Base-by-base conservation (phyloP, 106 monocot species). In the Chionographis japonica region DNA sequence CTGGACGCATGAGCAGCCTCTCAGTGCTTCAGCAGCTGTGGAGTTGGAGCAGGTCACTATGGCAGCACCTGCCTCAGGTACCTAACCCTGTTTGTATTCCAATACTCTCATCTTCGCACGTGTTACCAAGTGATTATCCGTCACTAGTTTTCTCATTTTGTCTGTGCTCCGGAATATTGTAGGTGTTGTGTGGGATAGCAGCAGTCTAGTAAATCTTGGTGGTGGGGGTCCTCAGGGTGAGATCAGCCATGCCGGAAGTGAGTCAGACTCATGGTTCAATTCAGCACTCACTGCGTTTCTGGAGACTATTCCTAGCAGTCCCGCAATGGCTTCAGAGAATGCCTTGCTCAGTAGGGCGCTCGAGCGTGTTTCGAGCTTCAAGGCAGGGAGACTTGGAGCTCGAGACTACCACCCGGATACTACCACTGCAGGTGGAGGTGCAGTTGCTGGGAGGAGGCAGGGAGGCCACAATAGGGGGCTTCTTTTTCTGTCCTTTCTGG, bases 281-380 rank as follows among this genome's bases (percentile, higher is more conserved):
- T 83, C 84, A 10, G 58, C 76, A 58, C 56, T 92, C 36, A 68
- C 84, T 6, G 57, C 59, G 4, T 68, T 95, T 14, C 54, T 95
- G 39, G 84, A 86, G 54, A 84, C 86, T n/a, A 79, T 95, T 43
- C 95, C 95, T 12, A 86, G 77, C 60, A 84, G 75, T 50, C 95
- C 95, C 60, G 91, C 95, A 12, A 59, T 89, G 42, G 95, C 95
- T 15, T 77, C 86, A 18, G 95, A 94, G 53, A 81, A 67, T 72
- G 52, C 71, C 11, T 55, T 91, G 27, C 77, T 94, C 27, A 81
- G 55, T 52, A 73, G 70, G 74, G 85, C 90, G 68, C 39, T 88
- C 53, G 71, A 78, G 49, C 92, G 92, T 27, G 75, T 95, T 75
- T 89, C 92, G 3, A 95, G 92, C 75, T 92, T 95, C 56, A 75